Evolutionary conservation across 768 basidiomycete genomes (phyloP).

Genomic region (Leccinum broughii): DNA sequence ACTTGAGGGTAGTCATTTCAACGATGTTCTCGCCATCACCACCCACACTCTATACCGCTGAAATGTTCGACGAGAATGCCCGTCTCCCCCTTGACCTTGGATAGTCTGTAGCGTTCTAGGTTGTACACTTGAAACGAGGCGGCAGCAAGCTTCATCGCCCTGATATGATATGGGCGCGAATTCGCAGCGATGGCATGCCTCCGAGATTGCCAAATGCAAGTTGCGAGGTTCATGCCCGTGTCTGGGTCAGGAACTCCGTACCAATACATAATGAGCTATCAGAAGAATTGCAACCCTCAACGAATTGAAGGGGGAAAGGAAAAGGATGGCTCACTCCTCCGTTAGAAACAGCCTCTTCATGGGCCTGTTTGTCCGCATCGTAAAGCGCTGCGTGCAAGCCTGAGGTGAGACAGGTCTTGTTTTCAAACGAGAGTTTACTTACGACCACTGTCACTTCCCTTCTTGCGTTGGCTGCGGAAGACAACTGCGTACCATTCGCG

Average conservation of each 20-base stretch:
- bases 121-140: constrained; percentile 76
- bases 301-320: not conserved
- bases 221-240: constrained; percentile 87
- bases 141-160: constrained; percentile 80
- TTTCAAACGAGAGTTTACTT: constrained; percentile 21
- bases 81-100: constrained; percentile 62
- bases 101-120: constrained; percentile 73
- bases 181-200: constrained; percentile 81
- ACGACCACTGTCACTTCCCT: constrained; percentile 70
- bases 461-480: constrained; percentile 77
- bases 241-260: constrained; percentile 78
- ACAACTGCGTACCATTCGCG: constrained; percentile 93
- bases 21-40: constrained; percentile 41
- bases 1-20: too few species aligned
- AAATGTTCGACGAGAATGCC: constrained; percentile 62
- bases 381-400: constrained; percentile 60
- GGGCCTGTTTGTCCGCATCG: constrained; percentile 82
- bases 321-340: constrained; percentile 62
- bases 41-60: constrained; percentile 64
- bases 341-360: constrained; percentile 89
- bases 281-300: constrained; percentile 6
- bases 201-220: constrained; percentile 94
- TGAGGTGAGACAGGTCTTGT: constrained; percentile 5
- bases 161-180: constrained; percentile 74
- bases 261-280: constrained; percentile 88